Conservation (phyloP, 2,329 filamentous ascomycete species). For the Aspergillus udagawae region DNA sequence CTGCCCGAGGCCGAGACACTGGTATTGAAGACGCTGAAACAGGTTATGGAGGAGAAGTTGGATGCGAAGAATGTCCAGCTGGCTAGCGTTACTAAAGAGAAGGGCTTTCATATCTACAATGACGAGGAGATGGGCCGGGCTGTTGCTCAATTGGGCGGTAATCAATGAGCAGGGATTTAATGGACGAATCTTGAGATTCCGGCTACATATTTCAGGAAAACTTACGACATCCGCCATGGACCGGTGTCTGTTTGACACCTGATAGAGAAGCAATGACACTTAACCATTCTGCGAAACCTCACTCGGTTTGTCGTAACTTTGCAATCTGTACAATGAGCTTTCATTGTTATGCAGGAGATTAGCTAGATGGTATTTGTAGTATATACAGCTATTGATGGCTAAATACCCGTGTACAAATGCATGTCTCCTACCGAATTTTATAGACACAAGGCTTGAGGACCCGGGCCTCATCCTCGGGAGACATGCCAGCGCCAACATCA, state of each 20-base stretch:
- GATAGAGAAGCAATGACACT: slow-evolving; percentile 28
- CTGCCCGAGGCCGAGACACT: slow-evolving; percentile 90
- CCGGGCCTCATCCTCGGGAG: slow-evolving; percentile 58
- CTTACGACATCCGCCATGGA: slow-evolving; percentile 10
- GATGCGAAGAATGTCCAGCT: slow-evolving; percentile 98
- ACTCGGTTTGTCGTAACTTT: neutral
- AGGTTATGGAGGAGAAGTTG: slow-evolving; percentile 99
- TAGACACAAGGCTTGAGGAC: slow-evolving; percentile 95
- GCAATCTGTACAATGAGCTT: neutral
- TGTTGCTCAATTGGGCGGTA: slow-evolving; percentile 63
- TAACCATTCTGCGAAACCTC: slow-evolving; percentile 17
- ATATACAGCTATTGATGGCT: neutral
- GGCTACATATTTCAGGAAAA: slow-evolving; percentile 12
- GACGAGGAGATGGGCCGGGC: slow-evolving; percentile 96
- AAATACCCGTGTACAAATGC: neutral
- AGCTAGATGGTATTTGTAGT: neutral
- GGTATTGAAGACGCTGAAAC: slow-evolving; percentile 95
- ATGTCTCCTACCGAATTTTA: slow-evolving; percentile 65
- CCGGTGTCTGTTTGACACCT: slow-evolving; percentile 17
- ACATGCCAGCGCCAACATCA: slow-evolving; percentile 51
- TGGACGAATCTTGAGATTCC: slow-evolving; percentile 11
- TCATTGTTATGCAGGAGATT: neutral
- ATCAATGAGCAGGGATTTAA: slow-evolving; percentile 33
- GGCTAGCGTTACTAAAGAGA: slow-evolving; percentile 95
- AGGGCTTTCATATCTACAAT: slow-evolving; percentile 96